phyloP scores from a whole-genome alignment of 2,329 filamentous ascomycete species.

The Ophiocordyceps camponoti-leonardi region DNA sequence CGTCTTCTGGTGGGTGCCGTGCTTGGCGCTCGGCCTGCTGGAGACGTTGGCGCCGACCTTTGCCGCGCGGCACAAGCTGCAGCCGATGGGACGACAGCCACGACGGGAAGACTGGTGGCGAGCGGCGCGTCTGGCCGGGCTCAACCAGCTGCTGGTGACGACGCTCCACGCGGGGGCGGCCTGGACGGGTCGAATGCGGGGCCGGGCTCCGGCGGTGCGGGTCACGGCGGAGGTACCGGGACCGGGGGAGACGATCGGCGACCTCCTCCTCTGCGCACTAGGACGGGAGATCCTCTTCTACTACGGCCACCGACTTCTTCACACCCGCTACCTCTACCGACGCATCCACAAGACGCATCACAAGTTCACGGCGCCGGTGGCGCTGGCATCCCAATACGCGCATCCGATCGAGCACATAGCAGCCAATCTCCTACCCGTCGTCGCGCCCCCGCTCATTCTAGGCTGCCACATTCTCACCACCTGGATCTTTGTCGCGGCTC shows the following conservation, averaged over 20 bases:
- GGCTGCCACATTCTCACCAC: slow-evolving; percentile 31
- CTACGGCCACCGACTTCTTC: slow-evolving; percentile 35
- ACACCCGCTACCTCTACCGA: slow-evolving; percentile 28
- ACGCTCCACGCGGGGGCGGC: slow-evolving; percentile 11
- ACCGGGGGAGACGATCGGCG: slow-evolving; percentile 15
- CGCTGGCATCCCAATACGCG: slow-evolving; percentile 36
- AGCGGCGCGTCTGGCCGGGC: slow-evolving; percentile 24
- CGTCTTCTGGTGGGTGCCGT: slow-evolving; percentile 28
- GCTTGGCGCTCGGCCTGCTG: slow-evolving; percentile 22
- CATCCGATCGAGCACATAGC: slow-evolving; percentile 38
- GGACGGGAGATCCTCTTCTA: slow-evolving; percentile 36
- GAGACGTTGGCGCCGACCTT: slow-evolving; percentile 27
- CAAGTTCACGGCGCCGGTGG: slow-evolving; percentile 35
- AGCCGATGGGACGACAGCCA: slow-evolving; percentile 31
- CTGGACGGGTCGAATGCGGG: slow-evolving; percentile 3
- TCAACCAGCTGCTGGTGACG: slow-evolving; percentile 27
- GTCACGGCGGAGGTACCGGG: slow-evolving; percentile 20
- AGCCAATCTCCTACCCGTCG: slow-evolving; percentile 34
- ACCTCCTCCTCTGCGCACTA: slow-evolving; percentile 23
- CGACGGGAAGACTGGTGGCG: slow-evolving; percentile 23
- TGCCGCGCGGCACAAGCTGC: slow-evolving; percentile 34
- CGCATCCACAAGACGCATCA: slow-evolving; percentile 39
- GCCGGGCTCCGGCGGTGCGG: slow-evolving; percentile 16
- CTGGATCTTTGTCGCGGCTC: slow-evolving; percentile 29
- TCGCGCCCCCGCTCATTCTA: slow-evolving; percentile 27